A percentile compares a stretch with the other conserved stretches of the same genome.
Conservation (phyloP, 306 rosid species). For the Adenanthera pavonina region DNA sequence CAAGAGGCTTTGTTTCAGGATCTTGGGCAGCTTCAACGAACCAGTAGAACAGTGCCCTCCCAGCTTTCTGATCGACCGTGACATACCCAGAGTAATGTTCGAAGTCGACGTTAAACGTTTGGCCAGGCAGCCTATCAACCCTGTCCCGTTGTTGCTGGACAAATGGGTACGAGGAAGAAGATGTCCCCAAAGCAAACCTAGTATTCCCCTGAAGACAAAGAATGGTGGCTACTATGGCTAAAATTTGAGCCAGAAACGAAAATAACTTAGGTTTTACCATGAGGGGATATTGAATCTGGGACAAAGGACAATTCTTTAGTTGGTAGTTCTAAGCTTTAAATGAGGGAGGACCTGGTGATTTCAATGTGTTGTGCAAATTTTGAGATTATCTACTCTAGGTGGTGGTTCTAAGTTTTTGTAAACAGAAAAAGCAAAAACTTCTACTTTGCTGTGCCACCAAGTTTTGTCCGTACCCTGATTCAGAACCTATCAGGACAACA, state of each 20-base stretch:
- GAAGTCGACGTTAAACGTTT: slow-evolving; percentile 54
- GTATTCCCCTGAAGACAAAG: slow-evolving; percentile 37
- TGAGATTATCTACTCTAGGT: too few species aligned
- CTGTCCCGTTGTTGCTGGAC: slow-evolving; percentile 54
- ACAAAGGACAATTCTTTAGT: background rate
- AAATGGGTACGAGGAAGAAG: slow-evolving; percentile 42
- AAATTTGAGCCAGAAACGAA: slow-evolving; percentile 33
- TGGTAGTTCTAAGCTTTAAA: background rate
- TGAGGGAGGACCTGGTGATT: background rate
- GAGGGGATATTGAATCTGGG: background rate
- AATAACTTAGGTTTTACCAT: slow-evolving; percentile 42
- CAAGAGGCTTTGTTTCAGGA: slow-evolving; percentile 65
- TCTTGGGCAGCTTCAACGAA: slow-evolving; percentile 60
- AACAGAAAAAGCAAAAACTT: background rate
- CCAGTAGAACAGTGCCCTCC: slow-evolving; percentile 79
- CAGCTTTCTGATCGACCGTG: slow-evolving; percentile 62
- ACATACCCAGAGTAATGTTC: slow-evolving; percentile 70
- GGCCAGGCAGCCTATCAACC: slow-evolving; percentile 62
- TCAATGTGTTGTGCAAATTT: too few species aligned
- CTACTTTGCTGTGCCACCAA: background rate
- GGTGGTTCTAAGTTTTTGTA: background rate
- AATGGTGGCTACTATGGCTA: slow-evolving; percentile 19
- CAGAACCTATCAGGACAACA: background rate
- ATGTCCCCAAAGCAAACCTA: slow-evolving; percentile 8
- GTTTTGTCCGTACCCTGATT: background rate